Evolutionary conservation across 805 yeast genomes (phyloP), one percentile per base, ranked within the genome.

Genomic region (Pichia thaimueangensis): DNA sequence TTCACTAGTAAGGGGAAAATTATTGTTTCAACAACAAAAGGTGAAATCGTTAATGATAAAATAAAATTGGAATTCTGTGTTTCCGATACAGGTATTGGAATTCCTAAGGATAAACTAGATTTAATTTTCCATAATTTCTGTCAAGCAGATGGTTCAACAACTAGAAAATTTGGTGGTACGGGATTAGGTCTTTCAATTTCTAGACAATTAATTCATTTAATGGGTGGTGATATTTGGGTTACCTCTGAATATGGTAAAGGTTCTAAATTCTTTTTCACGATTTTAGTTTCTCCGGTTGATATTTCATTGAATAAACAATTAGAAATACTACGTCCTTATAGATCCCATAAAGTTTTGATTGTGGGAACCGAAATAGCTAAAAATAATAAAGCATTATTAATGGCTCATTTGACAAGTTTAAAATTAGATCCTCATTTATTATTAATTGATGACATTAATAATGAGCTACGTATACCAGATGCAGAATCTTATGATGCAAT

Each of bases 201-300:
- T 9, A 86, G 85, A 60, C 87, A 86, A 54, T 71, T 86, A 52
- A 86, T 87, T 56, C 89, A 85, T 55, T 71, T 86, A 50, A 86
- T 87, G 95, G 95, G 95, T 33, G 96, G 95, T 58, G 91, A 83
- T 49, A 86, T 86, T 48, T 86, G 95, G 95, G 95, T 87, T 22
- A 76, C 85, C 19, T 84, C 94, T 0, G 73, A 72, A 47, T 84
- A 79, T 56, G 93, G 91, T 21, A 69, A 74, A 54, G 96, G 96
- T 2, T 84, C 94, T 3, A 80, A 82, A 55, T 86, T 86, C 60
- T 82, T 78, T 62, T 86, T 86, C 63, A 84, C 95, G 0, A 76
- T 86, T 19, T 73, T 82, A 37, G 87, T 86, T n/a, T 71, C 85
- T 5, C 86, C 86, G 8, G 85, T 91, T 1, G 67, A 67, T 45